phyloP scores from a whole-genome alignment of 1,284 basidiomycete species.

The Ustilago trichophora region DNA sequence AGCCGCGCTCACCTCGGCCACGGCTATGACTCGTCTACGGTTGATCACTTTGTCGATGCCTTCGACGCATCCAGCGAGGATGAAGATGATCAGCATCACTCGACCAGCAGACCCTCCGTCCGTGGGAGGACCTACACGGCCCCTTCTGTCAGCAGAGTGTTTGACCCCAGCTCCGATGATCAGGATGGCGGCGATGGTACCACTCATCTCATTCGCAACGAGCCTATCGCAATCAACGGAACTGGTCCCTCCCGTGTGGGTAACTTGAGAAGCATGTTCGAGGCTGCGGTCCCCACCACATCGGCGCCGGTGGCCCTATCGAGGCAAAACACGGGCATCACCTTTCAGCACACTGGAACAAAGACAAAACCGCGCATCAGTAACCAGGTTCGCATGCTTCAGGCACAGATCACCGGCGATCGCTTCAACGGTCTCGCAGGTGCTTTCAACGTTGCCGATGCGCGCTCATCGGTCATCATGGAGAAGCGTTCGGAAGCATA shows the following conservation, averaged over 20 bases:
- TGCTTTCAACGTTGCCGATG: conserved; percentile 22
- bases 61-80: conserved; percentile 32
- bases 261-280: conserved; percentile 41
- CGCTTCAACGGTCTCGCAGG: conserved; percentile 31
- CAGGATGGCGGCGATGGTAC: conserved; percentile 12
- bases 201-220: conserved; percentile 27
- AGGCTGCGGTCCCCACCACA: conserved; percentile 10
- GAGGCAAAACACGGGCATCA: conserved; percentile 22
- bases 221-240: conserved; percentile 37
- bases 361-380: conserved; percentile 31
- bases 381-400: conserved; percentile 46
- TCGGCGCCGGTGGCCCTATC: conserved; percentile 10
- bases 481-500: neutral
- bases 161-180: conserved; percentile 18
- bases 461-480: conserved; percentile 14
- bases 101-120: conserved; percentile 11
- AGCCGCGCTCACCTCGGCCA: conserved; percentile 30
- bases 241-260: conserved; percentile 33
- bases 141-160: conserved; percentile 32
- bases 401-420: conserved; percentile 49
- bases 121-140: conserved; percentile 42
- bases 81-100: neutral
- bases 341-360: conserved; percentile 9
- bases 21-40: conserved; percentile 29
- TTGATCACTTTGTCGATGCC: conserved; percentile 35